A percentile compares a stretch with the other conserved stretches of the same genome.
Evolutionary conservation across 1,284 basidiomycete genomes (phyloP).

Genomic region (Cryptococcus neoformans): DNA sequence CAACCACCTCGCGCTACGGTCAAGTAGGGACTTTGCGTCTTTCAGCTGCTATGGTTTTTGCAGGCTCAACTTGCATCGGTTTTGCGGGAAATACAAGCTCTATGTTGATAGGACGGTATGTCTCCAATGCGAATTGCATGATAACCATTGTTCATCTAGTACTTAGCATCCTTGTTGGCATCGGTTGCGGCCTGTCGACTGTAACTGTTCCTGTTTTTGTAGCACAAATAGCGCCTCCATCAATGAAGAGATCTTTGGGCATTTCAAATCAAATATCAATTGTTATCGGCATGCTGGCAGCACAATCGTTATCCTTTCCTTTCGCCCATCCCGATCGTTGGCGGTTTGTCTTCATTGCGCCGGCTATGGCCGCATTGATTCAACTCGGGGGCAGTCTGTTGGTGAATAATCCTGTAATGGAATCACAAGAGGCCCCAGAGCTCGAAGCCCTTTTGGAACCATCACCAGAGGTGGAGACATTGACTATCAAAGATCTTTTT

Average conservation of each 20-base stretch:
- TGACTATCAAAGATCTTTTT: conserved; percentile 31
- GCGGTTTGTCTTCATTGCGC: conserved; percentile 44
- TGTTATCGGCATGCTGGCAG: conserved; percentile 45
- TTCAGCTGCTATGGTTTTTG: conserved; percentile 18
- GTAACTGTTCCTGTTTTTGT: conserved; percentile 51
- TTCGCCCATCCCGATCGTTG: conserved; percentile 34
- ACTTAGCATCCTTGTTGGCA: conserved; percentile 43
- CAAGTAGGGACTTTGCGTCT: conserved; percentile 25
- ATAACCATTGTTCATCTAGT: background rate
- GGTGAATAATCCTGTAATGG: conserved; percentile 4
- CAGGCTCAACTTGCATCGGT: conserved; percentile 24
- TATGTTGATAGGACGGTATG: conserved; percentile 34
- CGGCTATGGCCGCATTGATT: conserved; percentile 29
- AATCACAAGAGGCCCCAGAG: conserved; percentile 8
- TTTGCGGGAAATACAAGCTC: conserved; percentile 16
- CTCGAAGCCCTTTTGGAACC: conserved; percentile 2
- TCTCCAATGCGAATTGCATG: background rate
- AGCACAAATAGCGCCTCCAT: conserved; percentile 48
- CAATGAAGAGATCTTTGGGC: conserved; percentile 47
- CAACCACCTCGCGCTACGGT: conserved; percentile 19
- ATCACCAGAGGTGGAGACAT: conserved; percentile 1
- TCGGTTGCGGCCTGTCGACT: conserved; percentile 50
- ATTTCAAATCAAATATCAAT: conserved; percentile 51
- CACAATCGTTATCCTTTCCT: conserved; percentile 47
- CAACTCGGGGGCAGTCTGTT: conserved; percentile 42